Conservation (phyloP, 1,284 basidiomycete genomes). For the Irpex sp. region DNA sequence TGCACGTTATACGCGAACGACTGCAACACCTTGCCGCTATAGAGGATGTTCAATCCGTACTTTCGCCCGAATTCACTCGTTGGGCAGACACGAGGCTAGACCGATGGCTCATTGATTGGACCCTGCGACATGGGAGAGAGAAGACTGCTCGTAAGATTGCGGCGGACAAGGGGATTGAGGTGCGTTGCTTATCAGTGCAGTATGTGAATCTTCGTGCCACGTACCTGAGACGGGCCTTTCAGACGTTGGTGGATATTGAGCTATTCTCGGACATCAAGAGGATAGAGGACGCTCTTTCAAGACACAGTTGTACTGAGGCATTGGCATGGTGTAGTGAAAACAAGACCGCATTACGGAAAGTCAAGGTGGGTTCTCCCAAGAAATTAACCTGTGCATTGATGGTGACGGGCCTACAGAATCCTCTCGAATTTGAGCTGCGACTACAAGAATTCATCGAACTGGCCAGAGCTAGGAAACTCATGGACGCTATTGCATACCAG, state of each 20-base stretch:
- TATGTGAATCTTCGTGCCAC: background rate
- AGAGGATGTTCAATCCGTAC: constrained; percentile 50
- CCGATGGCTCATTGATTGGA: constrained; percentile 92
- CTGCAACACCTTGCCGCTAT: constrained; percentile 64
- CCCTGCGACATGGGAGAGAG: constrained; percentile 72
- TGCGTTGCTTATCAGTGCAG: constrained; percentile 27
- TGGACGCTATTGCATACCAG: constrained; percentile 83
- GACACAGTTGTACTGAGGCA: constrained; percentile 82
- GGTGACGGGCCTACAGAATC: constrained; percentile 55
- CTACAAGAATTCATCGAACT: constrained; percentile 97
- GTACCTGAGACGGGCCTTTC: background rate
- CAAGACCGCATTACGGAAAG: constrained; percentile 86
- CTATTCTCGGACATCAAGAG: constrained; percentile 85
- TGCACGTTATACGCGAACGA: constrained; percentile 70
- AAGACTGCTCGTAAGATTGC: constrained; percentile 68
- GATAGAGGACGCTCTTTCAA: constrained; percentile 78
- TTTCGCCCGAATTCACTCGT: constrained; percentile 56
- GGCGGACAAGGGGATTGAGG: constrained; percentile 69
- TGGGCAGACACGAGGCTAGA: constrained; percentile 84
- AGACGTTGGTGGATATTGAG: constrained; percentile 88
- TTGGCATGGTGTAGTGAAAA: constrained; percentile 97
- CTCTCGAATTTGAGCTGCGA: constrained; percentile 93
- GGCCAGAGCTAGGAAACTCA: constrained; percentile 60
- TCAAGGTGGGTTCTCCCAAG: constrained; percentile 56
- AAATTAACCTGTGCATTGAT: constrained; percentile 9